Conservation (phyloP, 2,329 filamentous ascomycete genomes). For the Penicillium capsulatum region DNA sequence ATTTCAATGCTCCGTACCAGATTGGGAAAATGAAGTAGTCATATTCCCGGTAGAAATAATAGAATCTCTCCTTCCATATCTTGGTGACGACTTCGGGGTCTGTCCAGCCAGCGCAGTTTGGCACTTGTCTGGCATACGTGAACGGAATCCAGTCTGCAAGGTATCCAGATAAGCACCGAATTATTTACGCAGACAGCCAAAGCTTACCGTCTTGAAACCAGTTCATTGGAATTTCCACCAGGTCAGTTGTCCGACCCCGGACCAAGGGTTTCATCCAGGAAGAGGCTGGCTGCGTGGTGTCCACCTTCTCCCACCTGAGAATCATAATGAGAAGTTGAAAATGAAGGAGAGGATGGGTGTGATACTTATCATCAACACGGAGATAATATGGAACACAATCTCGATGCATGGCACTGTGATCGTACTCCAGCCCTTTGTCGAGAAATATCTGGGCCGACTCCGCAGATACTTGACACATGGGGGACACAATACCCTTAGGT, state of each 20-base stretch:
- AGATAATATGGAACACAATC: constrained; percentile 46
- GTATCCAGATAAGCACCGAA: no score
- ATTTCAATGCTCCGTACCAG: no score
- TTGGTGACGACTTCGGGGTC: constrained; percentile 56
- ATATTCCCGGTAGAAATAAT: constrained; percentile 70
- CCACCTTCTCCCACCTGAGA: constrained; percentile 47
- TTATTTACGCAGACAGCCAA: no score
- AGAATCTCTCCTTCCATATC: constrained; percentile 51
- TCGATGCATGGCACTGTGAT: constrained; percentile 45
- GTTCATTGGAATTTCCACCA: constrained; percentile 44
- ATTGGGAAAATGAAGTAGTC: constrained; percentile 75
- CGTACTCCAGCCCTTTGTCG: constrained; percentile 44
- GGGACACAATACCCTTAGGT: constrained; percentile 67
- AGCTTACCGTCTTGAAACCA: no score
- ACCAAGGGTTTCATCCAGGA: constrained; percentile 51
- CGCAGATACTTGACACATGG: constrained; percentile 69
- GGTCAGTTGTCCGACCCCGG: constrained; percentile 36
- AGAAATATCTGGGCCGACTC: constrained; percentile 55
- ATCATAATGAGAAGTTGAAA: no score
- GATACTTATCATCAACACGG: constrained; percentile 40
- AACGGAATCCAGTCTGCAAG: constrained; percentile 44
- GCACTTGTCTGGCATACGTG: constrained; percentile 46
- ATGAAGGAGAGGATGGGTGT: no score
- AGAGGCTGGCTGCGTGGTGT: constrained; percentile 41
- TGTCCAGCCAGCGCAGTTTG: constrained; percentile 57